These are phyloP conservation scores for Mucor sp. DNA, from an alignment of 371 early-diverging fungal genomes.

Conservation along the genomic window DNA sequence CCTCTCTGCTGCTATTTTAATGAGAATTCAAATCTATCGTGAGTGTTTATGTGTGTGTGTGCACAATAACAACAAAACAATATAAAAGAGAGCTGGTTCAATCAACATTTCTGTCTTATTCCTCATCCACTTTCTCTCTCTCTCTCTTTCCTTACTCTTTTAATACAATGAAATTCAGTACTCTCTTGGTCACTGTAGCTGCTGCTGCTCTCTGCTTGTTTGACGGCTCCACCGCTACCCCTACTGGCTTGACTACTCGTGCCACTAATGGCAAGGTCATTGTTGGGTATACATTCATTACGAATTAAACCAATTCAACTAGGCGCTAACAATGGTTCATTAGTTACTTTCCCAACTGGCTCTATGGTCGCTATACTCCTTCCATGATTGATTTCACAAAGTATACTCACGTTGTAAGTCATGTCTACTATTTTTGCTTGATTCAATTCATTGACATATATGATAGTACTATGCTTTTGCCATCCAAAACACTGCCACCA, in stretches of 20 bases:
- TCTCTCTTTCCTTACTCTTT: background rate
- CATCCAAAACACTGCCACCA: conserved; percentile 36
- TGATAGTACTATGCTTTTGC: conserved; percentile 49
- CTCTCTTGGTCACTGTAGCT: conserved; percentile 11
- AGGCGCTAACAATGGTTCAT: background rate
- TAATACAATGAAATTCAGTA: conserved; percentile 15
- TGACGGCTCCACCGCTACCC: conserved; percentile 7
- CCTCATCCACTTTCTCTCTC: background rate
- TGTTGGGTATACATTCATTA: conserved; percentile 17
- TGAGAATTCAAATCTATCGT: background rate
- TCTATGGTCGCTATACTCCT: conserved; percentile 21
- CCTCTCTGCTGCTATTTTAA: background rate
- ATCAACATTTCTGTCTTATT: background rate
- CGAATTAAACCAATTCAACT: background rate
- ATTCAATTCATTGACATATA: background rate
- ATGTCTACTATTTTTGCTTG: conserved; percentile 32
- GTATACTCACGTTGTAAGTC: conserved; percentile 50
- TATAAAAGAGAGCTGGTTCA: conserved; percentile 1
- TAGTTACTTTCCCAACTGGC: conserved; percentile 48
- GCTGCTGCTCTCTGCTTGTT: conserved; percentile 17
- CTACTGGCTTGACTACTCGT: conserved; percentile 13
- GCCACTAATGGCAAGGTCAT: conserved; percentile 21
- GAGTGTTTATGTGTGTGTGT: background rate
- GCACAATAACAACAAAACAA: background rate
- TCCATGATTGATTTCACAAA: conserved; percentile 49